Conservation (phyloP, 2,329 filamentous ascomycete genomes). For the Endocalyx cinctus region DNA sequence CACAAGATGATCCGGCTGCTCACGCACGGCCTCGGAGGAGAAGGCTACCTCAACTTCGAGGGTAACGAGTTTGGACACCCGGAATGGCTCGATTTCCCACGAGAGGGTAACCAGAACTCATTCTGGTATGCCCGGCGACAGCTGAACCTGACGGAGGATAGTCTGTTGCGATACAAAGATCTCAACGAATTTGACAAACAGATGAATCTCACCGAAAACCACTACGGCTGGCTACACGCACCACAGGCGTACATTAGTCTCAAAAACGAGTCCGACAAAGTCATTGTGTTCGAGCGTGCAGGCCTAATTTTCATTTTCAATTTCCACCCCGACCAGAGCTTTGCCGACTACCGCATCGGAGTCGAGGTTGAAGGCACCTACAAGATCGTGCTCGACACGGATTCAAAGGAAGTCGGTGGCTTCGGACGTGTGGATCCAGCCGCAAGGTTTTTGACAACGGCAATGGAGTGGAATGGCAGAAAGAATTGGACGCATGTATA, state of each 20-base stretch:
- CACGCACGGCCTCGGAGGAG: conserved; percentile 85
- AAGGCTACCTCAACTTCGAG: conserved; percentile 98
- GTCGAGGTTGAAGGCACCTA: conserved; percentile 84
- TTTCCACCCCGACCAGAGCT: conserved; percentile 82
- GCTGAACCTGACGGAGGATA: conserved; percentile 86
- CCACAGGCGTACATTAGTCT: conserved; percentile 87
- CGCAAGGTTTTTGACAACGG: conserved; percentile 90
- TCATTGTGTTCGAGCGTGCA: conserved; percentile 90
- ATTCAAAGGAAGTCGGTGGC: conserved; percentile 73
- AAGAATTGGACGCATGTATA: conserved; percentile 93
- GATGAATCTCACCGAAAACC: conserved; percentile 84
- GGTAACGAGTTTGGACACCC: conserved; percentile 98
- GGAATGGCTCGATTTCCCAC: conserved; percentile 97
- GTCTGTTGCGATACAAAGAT: conserved; percentile 79
- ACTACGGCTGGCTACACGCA: conserved; percentile 85
- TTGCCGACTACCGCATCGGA: conserved; percentile 87
- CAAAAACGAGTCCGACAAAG: conserved; percentile 91
- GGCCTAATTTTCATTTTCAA: conserved; percentile 94
- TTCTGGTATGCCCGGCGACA: conserved; percentile 94
- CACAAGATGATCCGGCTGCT: conserved; percentile 98
- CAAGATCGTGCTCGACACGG: conserved; percentile 77
- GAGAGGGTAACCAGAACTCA: conserved; percentile 85
- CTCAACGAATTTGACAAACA: conserved; percentile 89
- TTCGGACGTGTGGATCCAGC: conserved; percentile 69
- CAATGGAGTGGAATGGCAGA: conserved; percentile 83